phyloP scores from a whole-genome alignment of 73 alveolate species.

The Halteria grandinella region DNA sequence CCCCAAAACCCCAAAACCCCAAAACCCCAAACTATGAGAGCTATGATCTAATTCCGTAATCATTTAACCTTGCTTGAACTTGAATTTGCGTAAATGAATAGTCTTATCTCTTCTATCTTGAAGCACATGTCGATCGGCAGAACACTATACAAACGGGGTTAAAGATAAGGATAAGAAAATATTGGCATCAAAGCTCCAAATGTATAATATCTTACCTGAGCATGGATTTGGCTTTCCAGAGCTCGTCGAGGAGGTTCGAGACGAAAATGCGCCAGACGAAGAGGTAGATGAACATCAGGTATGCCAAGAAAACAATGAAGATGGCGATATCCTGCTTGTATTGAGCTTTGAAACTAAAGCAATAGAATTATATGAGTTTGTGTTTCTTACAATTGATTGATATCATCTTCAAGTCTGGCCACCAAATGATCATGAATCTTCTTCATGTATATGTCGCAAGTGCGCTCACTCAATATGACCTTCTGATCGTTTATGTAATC shows the following conservation, averaged over 20 bases:
- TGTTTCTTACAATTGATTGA: slow-evolving; percentile 42
- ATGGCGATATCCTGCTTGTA: background rate
- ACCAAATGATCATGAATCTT: slow-evolving; percentile 7
- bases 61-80: too few species aligned
- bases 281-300: slow-evolving; percentile 25
- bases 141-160: slow-evolving; percentile 19
- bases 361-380: background rate
- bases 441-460: slow-evolving; percentile 38
- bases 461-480: background rate
- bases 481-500: slow-evolving; percentile 4
- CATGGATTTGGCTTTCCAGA: slow-evolving; percentile 56
- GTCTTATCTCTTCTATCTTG: slow-evolving; percentile 49
- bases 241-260: slow-evolving; percentile 36
- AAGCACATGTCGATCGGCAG: slow-evolving; percentile 50
- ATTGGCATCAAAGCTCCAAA: too few species aligned
- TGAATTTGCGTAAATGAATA: slow-evolving; percentile 36
- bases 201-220: slow-evolving; percentile 26
- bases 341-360: slow-evolving; percentile 16
- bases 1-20: too few species aligned
- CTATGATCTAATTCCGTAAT: too few species aligned
- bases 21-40: too few species aligned
- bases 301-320: slow-evolving; percentile 4
- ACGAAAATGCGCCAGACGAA: slow-evolving; percentile 45
- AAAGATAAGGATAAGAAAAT: too few species aligned
- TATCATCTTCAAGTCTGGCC: background rate